A percentile compares a stretch with the other conserved stretches of the same genome.
phyloP scores from a whole-genome alignment of 1,284 basidiomycete species.

The Austroboletus novae-zelandiae region DNA sequence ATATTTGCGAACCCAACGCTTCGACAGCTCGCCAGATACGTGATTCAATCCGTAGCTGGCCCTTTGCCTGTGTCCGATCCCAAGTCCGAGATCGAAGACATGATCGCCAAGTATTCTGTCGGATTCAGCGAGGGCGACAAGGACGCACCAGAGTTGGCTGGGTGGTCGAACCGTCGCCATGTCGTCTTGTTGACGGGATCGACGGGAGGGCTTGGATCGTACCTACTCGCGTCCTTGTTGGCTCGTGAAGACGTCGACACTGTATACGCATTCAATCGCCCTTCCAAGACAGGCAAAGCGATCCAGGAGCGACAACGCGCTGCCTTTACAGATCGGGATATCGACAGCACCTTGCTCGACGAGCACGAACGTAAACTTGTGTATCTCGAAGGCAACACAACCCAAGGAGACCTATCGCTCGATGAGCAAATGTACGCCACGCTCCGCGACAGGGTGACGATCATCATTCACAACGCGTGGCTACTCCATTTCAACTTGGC shows the following conservation, averaged over 20 bases:
- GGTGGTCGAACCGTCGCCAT: neutral
- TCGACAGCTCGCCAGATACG: constrained; percentile 11
- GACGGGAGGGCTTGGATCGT: constrained; percentile 31
- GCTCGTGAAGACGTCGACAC: constrained; percentile 10
- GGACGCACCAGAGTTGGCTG: neutral
- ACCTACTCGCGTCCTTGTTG: constrained; percentile 27
- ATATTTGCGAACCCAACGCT: constrained; percentile 31
- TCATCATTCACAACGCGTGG: constrained; percentile 35
- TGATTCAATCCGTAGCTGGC: constrained; percentile 6
- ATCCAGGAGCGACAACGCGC: constrained; percentile 25
- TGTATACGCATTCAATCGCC: constrained; percentile 36
- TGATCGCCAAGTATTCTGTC: constrained; percentile 26
- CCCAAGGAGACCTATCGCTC: constrained; percentile 24
- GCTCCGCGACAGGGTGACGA: constrained; percentile 23
- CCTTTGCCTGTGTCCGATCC: neutral
- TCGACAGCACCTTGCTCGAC: constrained; percentile 29
- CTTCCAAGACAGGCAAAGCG: constrained; percentile 8
- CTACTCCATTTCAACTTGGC: constrained; percentile 37
- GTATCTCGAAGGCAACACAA: constrained; percentile 29
- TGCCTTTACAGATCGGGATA: constrained; percentile 30
- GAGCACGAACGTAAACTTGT: constrained; percentile 26
- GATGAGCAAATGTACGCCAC: constrained; percentile 17
- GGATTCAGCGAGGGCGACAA: constrained; percentile 1
- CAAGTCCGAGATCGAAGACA: constrained; percentile 21
- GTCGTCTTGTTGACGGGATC: constrained; percentile 32